Conservation (phyloP, 148 eudicot species). For the Rhododendron molle region DNA sequence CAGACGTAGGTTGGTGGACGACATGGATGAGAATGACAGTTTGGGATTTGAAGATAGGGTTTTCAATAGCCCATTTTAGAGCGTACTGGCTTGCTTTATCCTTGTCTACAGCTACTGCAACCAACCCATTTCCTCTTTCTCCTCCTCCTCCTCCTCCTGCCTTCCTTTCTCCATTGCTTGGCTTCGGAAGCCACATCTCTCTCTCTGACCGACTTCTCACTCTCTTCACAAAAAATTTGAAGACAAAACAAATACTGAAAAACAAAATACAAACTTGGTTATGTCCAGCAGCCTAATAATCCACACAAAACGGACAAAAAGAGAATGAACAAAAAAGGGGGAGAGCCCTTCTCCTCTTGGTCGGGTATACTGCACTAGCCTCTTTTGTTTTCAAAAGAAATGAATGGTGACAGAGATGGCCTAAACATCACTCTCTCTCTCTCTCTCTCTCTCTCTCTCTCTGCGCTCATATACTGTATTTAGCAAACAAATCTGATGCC, state of each 20-base stretch:
- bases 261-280: not conserved
- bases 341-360: not conserved
- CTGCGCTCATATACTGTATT: no score
- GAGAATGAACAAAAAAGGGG: not conserved
- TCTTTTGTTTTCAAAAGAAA: not conserved
- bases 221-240: not conserved
- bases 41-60: conserved; percentile 38
- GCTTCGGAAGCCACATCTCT: conserved; percentile 39
- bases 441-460: not conserved
- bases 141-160: not conserved
- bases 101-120: conserved; percentile 59
- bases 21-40: conserved; percentile 71
- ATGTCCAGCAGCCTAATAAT: no score
- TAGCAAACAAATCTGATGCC: not conserved
- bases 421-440: not conserved
- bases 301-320: not conserved
- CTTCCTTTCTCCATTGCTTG: conserved; percentile 17
- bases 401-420: not conserved
- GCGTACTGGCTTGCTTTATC: conserved; percentile 57
- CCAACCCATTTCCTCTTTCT: conserved; percentile 32
- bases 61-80: conserved; percentile 52
- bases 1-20: conserved; percentile 23
- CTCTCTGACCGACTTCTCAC: not conserved
- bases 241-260: not conserved
- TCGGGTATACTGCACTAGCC: not conserved